A percentile compares a stretch with the other conserved stretches of the same genome.
Evolutionary conservation across 176 grass and related monocot species (phyloP).

Genomic region (Hsuehochloa calcarea): DNA sequence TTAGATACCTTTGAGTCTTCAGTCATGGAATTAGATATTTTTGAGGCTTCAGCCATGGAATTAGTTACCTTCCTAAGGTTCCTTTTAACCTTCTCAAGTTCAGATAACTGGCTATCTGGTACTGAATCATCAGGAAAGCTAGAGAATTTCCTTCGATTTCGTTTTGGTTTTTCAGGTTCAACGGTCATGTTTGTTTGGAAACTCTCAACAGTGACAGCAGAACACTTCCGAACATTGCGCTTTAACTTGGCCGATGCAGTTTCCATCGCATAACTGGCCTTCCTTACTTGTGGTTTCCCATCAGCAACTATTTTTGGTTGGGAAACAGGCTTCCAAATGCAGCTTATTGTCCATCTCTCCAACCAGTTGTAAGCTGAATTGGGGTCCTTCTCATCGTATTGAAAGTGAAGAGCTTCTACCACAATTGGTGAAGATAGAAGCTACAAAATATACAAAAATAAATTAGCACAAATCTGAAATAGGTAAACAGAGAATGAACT

Average conservation of each 20-base stretch:
- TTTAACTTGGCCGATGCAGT: conserved; percentile 86
- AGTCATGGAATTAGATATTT: conserved; percentile 57
- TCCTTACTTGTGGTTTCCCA: conserved; percentile 52
- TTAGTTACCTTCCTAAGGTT: conserved; percentile 84
- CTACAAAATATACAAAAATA: conserved; percentile 38
- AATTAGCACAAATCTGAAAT: conserved; percentile 21
- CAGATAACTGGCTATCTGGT: conserved; percentile 69
- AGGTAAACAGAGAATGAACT: not conserved
- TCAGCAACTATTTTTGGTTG: conserved; percentile 58
- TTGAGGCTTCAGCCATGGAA: conserved; percentile 65
- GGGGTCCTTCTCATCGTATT: conserved; percentile 61
- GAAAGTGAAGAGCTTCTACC: conserved; percentile 56
- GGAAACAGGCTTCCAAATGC: conserved; percentile 56
- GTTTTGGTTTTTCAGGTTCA: conserved; percentile 66
- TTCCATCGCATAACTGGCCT: conserved; percentile 66
- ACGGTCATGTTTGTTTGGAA: conserved; percentile 39
- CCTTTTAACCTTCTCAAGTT: conserved; percentile 91
- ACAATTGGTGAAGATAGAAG: conserved; percentile 57
- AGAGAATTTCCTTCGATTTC: conserved; percentile 48
- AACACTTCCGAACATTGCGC: conserved; percentile 47
- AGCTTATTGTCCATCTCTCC: conserved; percentile 70
- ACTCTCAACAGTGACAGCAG: conserved; percentile 31
- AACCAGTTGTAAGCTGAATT: conserved; percentile 82
- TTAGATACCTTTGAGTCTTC: conserved; percentile 61
- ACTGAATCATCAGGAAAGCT: conserved; percentile 45